A percentile compares a stretch with the other conserved stretches of the same genome.
Conservation (phyloP, 2,329 filamentous ascomycete genomes). For the Ophiostoma perfectum region DNA sequence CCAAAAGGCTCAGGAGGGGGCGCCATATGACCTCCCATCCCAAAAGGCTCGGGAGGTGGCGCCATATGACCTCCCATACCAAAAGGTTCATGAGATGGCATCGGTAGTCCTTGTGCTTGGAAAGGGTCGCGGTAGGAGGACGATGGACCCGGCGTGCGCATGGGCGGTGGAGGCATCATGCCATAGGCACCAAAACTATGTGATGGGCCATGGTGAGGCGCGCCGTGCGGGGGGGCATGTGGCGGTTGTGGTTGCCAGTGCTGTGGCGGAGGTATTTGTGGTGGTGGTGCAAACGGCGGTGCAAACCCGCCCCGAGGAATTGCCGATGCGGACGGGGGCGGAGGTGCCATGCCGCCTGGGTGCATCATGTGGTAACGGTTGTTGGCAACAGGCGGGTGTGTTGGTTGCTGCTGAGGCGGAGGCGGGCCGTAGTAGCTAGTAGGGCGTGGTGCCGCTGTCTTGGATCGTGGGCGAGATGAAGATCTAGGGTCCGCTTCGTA, state of each 20-base stretch:
- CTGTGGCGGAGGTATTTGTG: background rate
- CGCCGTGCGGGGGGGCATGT: background rate
- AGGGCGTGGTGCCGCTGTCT: conserved; percentile 34
- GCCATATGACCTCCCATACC: background rate
- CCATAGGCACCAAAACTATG: conserved; percentile 8
- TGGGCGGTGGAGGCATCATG: conserved; percentile 17
- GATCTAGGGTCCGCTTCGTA: conserved; percentile 36
- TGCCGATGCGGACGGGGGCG: conserved; percentile 10
- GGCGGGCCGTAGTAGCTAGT: conserved; percentile 35
- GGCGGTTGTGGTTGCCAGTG: conserved; percentile 19
- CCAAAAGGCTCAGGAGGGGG: background rate
- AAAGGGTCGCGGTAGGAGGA: background rate
- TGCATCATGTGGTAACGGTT: conserved; percentile 34
- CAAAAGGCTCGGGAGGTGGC: background rate
- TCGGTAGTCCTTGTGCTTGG: background rate
- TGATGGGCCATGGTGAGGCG: background rate
- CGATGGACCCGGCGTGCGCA: conserved; percentile 8
- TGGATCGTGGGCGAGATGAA: conserved; percentile 38
- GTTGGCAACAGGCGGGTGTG: conserved; percentile 37
- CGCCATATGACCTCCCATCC: background rate
- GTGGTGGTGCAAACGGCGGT: conserved; percentile 19
- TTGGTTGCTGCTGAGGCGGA: conserved; percentile 18
- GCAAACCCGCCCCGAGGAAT: background rate
- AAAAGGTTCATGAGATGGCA: background rate
- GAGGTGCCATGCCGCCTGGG: conserved; percentile 23